Evolutionary conservation across 495 filamentous ascomycete genomes (phyloP), one percentile per base, ranked within the genome.

Genomic region (Hypoxylon fuscum): DNA sequence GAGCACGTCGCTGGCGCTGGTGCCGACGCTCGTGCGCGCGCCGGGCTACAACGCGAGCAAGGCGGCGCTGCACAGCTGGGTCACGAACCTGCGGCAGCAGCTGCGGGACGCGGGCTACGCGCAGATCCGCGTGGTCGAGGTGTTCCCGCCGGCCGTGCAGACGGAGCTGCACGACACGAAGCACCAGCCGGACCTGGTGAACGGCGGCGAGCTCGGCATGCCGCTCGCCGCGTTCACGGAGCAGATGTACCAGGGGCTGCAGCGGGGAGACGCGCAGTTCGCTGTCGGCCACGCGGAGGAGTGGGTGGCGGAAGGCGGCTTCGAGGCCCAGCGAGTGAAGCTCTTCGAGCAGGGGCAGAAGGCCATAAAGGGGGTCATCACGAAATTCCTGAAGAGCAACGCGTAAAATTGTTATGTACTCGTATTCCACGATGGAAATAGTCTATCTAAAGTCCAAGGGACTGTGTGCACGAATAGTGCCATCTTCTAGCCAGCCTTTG

Each of bases 121-220:
- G 0, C 1, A n/a, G 7, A 68, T 87, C 14, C 81, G 82, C 41
- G 73, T 88, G 5, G 78, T 88, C 21, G 86, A 89, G 65, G 69
- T 87, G 4, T 80, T 83, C 46, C 85, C 86, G 11, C 85, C 86
- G 8, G 75, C 82, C 2, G 84, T 88, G 40, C 84, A 87, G 72
- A 89, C 79, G 11, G 81, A 83, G 67, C 65, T 84, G 29, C 80
- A 81, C 42, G 78, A 82, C 53, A 68, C 69, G 37, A 75, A 73
- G 59, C 71, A 77, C 43, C 79, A 82, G 56, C 76, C 75, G 0
- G 73, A 78, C 62, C 56, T 79, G 42, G 60, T 71, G 49, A 63
- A 70, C 47, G 70, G 56, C 18, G 64, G 54, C 1, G 52, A 69
- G 25, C 62, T 72, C 15, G 86, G 84, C 1, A 89, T 90, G 79